Base-by-base conservation (phyloP, 495 filamentous ascomycete genomes). In the Hyphodiscus hymeniophilus region DNA sequence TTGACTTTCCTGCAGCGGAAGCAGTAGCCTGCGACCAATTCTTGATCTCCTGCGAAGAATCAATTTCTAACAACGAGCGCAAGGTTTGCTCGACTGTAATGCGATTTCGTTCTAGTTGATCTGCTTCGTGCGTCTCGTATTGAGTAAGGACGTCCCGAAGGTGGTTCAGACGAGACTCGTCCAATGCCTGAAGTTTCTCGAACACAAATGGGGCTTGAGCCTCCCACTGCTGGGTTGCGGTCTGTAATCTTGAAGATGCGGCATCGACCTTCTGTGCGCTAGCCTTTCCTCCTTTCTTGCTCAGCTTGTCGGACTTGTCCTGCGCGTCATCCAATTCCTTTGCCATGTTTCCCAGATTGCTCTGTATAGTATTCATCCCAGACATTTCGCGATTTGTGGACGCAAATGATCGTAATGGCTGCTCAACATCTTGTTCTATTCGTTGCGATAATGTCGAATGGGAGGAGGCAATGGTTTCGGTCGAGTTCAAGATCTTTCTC, bases 121-220 rank as follows among this genome's bases (percentile, higher is more conserved):
- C 94, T 11, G 87, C 75, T 61, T 96, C 91, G 60, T 95, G 86
- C 10, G 94, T 99, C 63, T 92, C 80, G 50, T 87, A 81, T 56
- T 95, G 92, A 1, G 92, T 97, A 33, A 99, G 74, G 43, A 86
- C 82, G 65, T 97, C 91, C 36, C 92, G 85, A 42, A 99, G 72
- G 63, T 94, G 85, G 62, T 96, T 95, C 51, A 94, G 72, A 47
- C 94, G 75, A 47, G 74, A 80, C 66, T 99, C 94, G 50, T 99
- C 94, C 15, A 89, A 69, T 6, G 88, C 81, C 63, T 99, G 94
- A 15, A 99, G 79, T 49, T 84, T 87, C 64, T 97, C 94, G 60
- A 94, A 97, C 46, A 96, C 83, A 65, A 86, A 97, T 6, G 94
- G 94, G 28, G 94, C 87, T 61, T 95, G 87, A 7, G 92, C 94